Percentiles rank a stretch among this genome's conserved stretches.
Evolutionary conservation across 176 grass and related monocot species (phyloP).

Genomic region (Rhynchospora breviuscula): DNA sequence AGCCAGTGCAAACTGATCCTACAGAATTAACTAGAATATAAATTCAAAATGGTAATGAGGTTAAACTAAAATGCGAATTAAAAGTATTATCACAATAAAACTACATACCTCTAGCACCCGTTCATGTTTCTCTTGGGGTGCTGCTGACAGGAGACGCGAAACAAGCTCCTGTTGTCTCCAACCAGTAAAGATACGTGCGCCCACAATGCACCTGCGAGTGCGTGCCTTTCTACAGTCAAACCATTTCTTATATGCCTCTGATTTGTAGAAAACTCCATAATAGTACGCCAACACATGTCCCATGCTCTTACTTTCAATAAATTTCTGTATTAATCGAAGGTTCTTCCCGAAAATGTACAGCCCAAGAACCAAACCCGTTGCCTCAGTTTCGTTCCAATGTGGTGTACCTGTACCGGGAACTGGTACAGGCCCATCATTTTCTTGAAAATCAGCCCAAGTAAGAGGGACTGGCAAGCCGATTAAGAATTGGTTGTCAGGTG

Average conservation of each 20-base stretch:
- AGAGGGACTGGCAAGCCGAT: conserved; percentile 50
- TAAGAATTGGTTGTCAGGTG: conserved; percentile 33
- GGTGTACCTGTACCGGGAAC: conserved; percentile 43
- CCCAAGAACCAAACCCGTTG: conserved; percentile 60
- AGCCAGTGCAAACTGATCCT: not conserved
- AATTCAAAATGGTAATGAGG: conserved; percentile 15
- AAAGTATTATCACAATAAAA: not conserved
- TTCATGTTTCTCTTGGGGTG: conserved; percentile 51
- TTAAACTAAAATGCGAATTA: conserved; percentile 6
- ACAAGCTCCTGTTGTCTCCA: conserved; percentile 63
- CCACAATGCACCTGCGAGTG: conserved; percentile 68
- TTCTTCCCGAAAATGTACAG: conserved; percentile 94
- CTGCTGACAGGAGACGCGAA: conserved; percentile 52
- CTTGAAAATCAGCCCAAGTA: conserved; percentile 36
- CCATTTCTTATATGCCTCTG: conserved; percentile 43
- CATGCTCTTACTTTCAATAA: conserved; percentile 50
- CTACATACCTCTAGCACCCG: conserved; percentile 57
- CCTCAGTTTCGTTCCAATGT: conserved; percentile 54
- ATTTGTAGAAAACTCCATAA: conserved; percentile 68
- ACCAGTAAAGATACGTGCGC: conserved; percentile 76
- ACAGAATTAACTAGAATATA: not conserved
- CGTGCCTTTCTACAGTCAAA: conserved; percentile 42
- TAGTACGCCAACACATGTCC: conserved; percentile 64
- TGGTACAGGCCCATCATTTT: conserved; percentile 30
- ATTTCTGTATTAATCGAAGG: conserved; percentile 43